Evolutionary conservation across 768 basidiomycete species (phyloP), one percentile per base, ranked within the genome.

Genomic region (Xerocomus spinulosus): DNA sequence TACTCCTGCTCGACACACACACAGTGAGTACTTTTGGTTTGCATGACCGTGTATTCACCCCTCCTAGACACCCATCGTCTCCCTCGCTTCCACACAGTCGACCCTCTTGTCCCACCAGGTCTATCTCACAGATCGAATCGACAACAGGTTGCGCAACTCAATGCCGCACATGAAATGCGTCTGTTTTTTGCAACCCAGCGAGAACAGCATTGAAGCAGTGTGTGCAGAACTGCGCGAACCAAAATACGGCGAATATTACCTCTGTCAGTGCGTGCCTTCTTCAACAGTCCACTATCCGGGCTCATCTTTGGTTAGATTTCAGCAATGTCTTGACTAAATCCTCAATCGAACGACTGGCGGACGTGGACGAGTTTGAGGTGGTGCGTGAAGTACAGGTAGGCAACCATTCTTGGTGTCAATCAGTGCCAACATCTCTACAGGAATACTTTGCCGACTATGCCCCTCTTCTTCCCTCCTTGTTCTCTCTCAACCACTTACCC

Each of bases 371-470:
- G 67, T 91, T 90, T 54, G 96, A 99, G 67, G 87, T 97, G 15
- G 95, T 99, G 13, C 81, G 83, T 46, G 96, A 99, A 71, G 89
- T 99, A 2, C 96, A 99, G 81, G 94, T 94, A 60, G 50, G 54
- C 29, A 30, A 40, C 44, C 35, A 25, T 32, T 49, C 39, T 30
- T 45, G 32, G 36, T n/a, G 28, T 15, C n/a, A 13, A 33, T 4
- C 32, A 5, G 39, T 25, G 7, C 36, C 54, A 36, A 53, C 46
- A 10, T 28, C 8, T 37, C 49, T 35, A 50, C 73, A 92, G 93
- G 96, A 99, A 79, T 92, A 92, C 72, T 99, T 97, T 67, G 93
- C 92, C 55, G 96, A 99, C 68, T 98, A 93, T 58, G 79, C 90
- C 2, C 92, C 95, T 0, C 74, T 97, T 37, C 71, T 92, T 2